phyloP scores from a whole-genome alignment of 2,329 filamentous ascomycete species.

The Fusarium mexicanum region DNA sequence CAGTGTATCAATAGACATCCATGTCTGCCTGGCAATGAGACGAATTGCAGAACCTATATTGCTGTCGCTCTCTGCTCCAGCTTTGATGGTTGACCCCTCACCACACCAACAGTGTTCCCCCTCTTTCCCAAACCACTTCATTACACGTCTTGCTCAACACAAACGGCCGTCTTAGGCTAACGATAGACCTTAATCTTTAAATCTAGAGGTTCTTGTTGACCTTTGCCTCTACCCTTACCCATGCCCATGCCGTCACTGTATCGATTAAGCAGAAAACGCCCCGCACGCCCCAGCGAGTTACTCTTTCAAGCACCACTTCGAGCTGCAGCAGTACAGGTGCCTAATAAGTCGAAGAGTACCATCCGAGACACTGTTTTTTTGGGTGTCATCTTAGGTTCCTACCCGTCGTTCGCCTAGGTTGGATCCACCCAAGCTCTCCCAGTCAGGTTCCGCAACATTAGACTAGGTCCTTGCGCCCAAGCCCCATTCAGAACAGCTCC shows the following conservation, averaged over 20 bases:
- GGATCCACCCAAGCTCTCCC: slow-evolving; percentile 13
- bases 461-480: slow-evolving; percentile 25
- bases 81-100: slow-evolving; percentile 38
- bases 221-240: slow-evolving; percentile 24
- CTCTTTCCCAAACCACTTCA: slow-evolving; percentile 17
- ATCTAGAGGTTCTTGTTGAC: slow-evolving; percentile 29
- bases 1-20: slow-evolving; percentile 16
- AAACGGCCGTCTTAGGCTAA: slow-evolving; percentile 20
- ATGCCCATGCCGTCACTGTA: slow-evolving; percentile 43
- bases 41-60: slow-evolving; percentile 17
- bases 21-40: slow-evolving; percentile 33
- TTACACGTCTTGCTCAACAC: slow-evolving; percentile 9
- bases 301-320: slow-evolving; percentile 15
- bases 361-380: slow-evolving; percentile 27
- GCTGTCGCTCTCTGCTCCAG: slow-evolving; percentile 2
- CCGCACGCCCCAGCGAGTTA: slow-evolving; percentile 35
- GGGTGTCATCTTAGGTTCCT: slow-evolving; percentile 37
- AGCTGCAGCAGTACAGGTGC: slow-evolving; percentile 13
- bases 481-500: slow-evolving; percentile 32
- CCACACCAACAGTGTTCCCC: slow-evolving; percentile 28
- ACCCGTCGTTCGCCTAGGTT: slow-evolving; percentile 21
- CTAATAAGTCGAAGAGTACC: slow-evolving; percentile 33
- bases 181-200: slow-evolving; percentile 17
- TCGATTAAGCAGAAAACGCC: slow-evolving; percentile 40
- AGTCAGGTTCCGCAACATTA: slow-evolving; percentile 27